Evolutionary conservation across 768 basidiomycete genomes (phyloP).

Genomic region (Trametes meyenii): DNA sequence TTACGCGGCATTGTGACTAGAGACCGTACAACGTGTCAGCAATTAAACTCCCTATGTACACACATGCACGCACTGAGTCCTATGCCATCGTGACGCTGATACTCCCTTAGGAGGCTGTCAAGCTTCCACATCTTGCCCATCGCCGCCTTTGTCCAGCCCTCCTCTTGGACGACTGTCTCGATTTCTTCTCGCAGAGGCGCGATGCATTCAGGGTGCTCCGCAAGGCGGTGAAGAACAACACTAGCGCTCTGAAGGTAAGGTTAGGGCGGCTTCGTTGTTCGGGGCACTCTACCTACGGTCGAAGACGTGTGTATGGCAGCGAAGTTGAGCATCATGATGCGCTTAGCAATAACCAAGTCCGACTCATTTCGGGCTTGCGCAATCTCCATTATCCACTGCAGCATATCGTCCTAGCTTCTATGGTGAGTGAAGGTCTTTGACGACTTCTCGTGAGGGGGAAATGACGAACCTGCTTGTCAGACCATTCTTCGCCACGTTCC

Average conservation of each 20-base stretch:
- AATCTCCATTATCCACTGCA: conserved; percentile 48
- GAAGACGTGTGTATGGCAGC: conserved; percentile 39
- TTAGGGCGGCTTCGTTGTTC: neutral
- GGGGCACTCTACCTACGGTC: conserved; percentile 21
- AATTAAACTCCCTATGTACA: neutral
- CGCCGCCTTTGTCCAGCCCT: conserved; percentile 34
- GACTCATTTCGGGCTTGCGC: conserved; percentile 31
- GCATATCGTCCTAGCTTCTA: conserved; percentile 44
- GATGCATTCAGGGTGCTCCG: conserved; percentile 32
- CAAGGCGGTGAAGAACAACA: conserved; percentile 33
- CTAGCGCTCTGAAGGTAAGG: conserved; percentile 28
- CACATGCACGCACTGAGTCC: conserved; percentile 27
- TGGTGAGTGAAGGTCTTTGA: neutral
- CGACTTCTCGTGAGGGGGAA: neutral
- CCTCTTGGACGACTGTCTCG: conserved; percentile 24
- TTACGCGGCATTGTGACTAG: conserved; percentile 34
- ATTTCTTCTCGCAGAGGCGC: conserved; percentile 36
- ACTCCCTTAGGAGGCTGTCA: conserved; percentile 42
- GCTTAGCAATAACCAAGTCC: conserved; percentile 33
- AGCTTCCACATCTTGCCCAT: conserved; percentile 37
- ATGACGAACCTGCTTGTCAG: conserved; percentile 19
- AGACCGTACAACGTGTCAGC: neutral
- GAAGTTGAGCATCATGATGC: conserved; percentile 36
- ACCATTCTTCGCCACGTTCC: conserved; percentile 18
- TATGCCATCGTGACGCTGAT: conserved; percentile 29